Evolutionary conservation across 441 rosid species (phyloP).

Genomic region (Corymbia calophylla): DNA sequence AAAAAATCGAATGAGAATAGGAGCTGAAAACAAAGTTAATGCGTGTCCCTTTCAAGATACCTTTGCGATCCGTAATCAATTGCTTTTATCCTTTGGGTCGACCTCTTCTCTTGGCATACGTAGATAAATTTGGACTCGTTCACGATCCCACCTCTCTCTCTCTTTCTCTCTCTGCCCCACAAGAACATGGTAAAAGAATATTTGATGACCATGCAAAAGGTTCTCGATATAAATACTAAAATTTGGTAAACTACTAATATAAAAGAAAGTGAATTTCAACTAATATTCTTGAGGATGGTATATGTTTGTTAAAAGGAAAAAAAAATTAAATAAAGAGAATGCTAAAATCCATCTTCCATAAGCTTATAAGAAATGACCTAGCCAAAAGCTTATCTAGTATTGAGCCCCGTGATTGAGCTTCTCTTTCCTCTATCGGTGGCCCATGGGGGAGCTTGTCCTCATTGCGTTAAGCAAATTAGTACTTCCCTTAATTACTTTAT

Average conservation of each 20-base stretch:
- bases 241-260: not conserved
- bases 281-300: not conserved
- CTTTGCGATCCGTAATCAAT: not conserved
- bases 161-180: not conserved
- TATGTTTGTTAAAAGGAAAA: not conserved
- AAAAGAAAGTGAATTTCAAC: not conserved
- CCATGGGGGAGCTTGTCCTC: not conserved
- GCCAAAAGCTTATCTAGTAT: not conserved
- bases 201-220: not conserved
- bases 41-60: not conserved
- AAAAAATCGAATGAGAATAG: not conserved
- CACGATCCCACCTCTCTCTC: not conserved
- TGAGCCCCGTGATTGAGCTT: not conserved
- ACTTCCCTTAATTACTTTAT: not conserved
- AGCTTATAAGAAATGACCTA: not conserved
- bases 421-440: not conserved
- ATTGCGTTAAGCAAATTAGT: not conserved
- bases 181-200: not conserved
- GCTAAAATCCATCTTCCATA: not conserved
- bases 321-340: not conserved
- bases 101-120: not conserved
- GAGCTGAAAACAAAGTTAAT: not conserved
- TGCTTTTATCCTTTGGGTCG: not conserved
- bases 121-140: not conserved
- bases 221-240: not conserved